Evolutionary conservation across 495 filamentous ascomycete genomes (phyloP), one percentile per base, ranked within the genome.

Genomic region (Penicillium subrubescens): DNA sequence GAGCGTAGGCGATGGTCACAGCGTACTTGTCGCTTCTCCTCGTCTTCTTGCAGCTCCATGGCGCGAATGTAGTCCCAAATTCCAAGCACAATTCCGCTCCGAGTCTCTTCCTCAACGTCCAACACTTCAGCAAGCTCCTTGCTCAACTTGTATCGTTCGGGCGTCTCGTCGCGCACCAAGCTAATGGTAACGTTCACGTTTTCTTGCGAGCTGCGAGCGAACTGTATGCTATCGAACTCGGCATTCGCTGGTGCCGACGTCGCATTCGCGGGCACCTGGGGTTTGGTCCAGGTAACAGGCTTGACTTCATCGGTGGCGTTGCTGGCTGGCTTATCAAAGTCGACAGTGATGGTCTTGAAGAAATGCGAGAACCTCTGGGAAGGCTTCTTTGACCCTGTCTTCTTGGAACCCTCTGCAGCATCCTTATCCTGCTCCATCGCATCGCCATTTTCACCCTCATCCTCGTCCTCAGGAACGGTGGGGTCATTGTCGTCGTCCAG

Each of bases 1-100:
- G 84, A 85, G 79, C 83, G 85, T 61, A 99, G 71, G 19, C 88
- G 84, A 19, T 91, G 88, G 75, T 99, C 95, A 70, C 96, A 98
- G 62, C 90, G 88, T 62, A 99, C 92, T 52, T 88, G 88, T 60
- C 95, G 86, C 81, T 92, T 92, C 72, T 99, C 95, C 25, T 97
- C 94, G 60, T 97, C 92, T 66, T 97, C 94, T 72, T 94, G 91
- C 17, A 99, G 78, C 12, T 88, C 88, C 83, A 91, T 92, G 23
- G 90, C 84, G 63, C 90, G 89, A 66, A 96, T 90, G 73, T 99
- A 99, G 73, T 98, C 92, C 92, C 93, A 98, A 31, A 99, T 85
- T 29, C 90, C 93, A 81, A 94, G 89, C 23, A 96, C 87, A 33
- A 92, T 90, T 35, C 92, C 92, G 39, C 92, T 88, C 14, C 92